Evolutionary conservation across 176 grass and related monocot genomes (phyloP), one percentile per base, ranked within the genome.

Genomic region (Guadua angustifolia): DNA sequence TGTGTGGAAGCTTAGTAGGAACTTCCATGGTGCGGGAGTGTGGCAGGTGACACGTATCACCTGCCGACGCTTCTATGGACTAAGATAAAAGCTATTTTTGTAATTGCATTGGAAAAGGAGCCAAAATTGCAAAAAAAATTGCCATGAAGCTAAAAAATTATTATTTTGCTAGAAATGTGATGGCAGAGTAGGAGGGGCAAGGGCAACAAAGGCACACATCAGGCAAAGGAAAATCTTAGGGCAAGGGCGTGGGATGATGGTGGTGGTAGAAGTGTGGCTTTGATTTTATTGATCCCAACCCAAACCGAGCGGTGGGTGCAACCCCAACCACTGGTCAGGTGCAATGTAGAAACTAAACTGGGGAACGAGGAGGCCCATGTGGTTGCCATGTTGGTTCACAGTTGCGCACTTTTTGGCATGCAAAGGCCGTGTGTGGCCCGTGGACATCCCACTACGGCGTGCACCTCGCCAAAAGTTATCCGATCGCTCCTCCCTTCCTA

Each of bases 261-360:
- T 75, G 73, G 64, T 69, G 74, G 16, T 52, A 6, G 21, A 45
- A 8, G 40, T n/a, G 56, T 73, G 46, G 71, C 78, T 82, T 88
- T 77, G 53, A 53, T 69, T 82, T 86, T 69, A 82, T 55, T 52
- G 73, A 88, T 77, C 64, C 53, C 72, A 39, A 84, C 9, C 39
- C 68, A 57, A 39, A 74, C 35, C 13, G 13, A 5, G 3, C 46
- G 29, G 29, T 29, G 29, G 1, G 29, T 0, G 29, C 29, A 29
- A 29, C 29, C 29, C 29, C 44, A 4, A 4, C 46, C 64, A 61
- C 62, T 21, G 57, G 17, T 26, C 53, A 14, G 47, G 38, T 7
- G 39, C 39, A 40, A 1, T 17, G 51, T 14, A 47, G 12, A 11
- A 47, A 11, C 45, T 3, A 3, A 47, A 3, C 11, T 13, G 45